phyloP scores from a whole-genome alignment of 352 stramenopile genomes.

The Pythium oligandrum region DNA sequence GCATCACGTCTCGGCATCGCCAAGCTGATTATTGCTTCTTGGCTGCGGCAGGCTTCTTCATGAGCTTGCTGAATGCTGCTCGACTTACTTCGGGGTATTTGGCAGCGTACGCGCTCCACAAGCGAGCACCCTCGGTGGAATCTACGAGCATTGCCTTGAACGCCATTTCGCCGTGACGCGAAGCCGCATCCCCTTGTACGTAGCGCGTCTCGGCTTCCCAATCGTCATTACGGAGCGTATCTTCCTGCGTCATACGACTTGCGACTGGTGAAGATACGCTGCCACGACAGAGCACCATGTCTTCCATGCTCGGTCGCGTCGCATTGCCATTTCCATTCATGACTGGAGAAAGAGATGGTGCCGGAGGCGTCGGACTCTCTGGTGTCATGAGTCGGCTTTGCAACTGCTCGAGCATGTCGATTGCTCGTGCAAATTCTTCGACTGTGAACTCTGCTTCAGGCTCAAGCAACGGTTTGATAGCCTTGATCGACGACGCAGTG shows the following conservation, averaged over 20 bases:
- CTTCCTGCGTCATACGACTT: constrained; percentile 8
- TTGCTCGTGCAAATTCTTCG: constrained; percentile 18
- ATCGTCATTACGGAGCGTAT: constrained; percentile 18
- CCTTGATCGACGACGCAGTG: constrained; percentile 4
- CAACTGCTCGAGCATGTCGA: constrained; percentile 19
- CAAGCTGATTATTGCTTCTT: too few species aligned
- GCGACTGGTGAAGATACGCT: constrained; percentile 10
- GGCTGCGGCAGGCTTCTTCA: neutral
- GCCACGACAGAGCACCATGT: too few species aligned
- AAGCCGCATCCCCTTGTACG: constrained; percentile 23
- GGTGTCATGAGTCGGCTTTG: constrained; percentile 13
- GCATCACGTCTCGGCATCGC: too few species aligned
- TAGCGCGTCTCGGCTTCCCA: constrained; percentile 20
- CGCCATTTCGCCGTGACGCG: constrained; percentile 32
- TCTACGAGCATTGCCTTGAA: constrained; percentile 32
- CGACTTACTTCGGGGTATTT: constrained; percentile 28
- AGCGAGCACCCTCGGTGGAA: constrained; percentile 14
- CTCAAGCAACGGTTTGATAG: constrained; percentile 19
- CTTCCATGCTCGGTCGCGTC: neutral
- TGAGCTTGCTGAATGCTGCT: constrained; percentile 28
- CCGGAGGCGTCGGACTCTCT: constrained; percentile 17
- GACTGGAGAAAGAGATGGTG: neutral
- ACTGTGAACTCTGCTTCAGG: constrained; percentile 16
- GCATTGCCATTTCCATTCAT: neutral
- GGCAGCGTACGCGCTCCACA: constrained; percentile 28